phyloP scores from a whole-genome alignment of 441 rosid species.

The Euphorbia neoarborescens region DNA sequence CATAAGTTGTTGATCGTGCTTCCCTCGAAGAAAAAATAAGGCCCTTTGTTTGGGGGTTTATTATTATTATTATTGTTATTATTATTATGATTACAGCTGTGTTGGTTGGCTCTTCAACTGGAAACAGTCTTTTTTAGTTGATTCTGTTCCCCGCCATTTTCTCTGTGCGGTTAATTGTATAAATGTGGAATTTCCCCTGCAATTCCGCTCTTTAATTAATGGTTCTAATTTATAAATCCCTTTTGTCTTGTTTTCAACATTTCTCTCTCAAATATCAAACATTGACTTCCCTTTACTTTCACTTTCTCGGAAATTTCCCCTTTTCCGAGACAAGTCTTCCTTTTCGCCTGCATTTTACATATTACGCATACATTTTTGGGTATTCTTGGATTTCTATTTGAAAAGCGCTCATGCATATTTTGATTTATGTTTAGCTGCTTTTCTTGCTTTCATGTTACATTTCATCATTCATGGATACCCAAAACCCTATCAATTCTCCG shows the following conservation, averaged over 20 bases:
- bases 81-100: too few species aligned
- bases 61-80: too few species aligned
- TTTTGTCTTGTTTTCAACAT: not conserved
- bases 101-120: too few species aligned
- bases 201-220: not conserved
- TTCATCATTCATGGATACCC: conserved; percentile 11
- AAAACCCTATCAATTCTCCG: not conserved
- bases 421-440: not conserved
- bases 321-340: not conserved
- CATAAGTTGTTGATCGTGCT: too few species aligned
- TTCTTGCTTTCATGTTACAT: not conserved
- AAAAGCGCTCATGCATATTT: not conserved
- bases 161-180: not conserved
- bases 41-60: too few species aligned
- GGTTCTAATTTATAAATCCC: not conserved
- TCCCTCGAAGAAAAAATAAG: too few species aligned
- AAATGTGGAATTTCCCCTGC: not conserved
- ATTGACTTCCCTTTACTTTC: conserved; percentile 13
- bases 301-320: conserved; percentile 9
- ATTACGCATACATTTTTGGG: not conserved
- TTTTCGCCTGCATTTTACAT: conserved; percentile 7
- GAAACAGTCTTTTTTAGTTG: not conserved
- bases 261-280: conserved; percentile 1
- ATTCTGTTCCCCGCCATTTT: conserved; percentile 5
- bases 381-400: not conserved